Conservation (phyloP, 495 filamentous ascomycete species). For the Umbilicaria muhlenbergii region DNA sequence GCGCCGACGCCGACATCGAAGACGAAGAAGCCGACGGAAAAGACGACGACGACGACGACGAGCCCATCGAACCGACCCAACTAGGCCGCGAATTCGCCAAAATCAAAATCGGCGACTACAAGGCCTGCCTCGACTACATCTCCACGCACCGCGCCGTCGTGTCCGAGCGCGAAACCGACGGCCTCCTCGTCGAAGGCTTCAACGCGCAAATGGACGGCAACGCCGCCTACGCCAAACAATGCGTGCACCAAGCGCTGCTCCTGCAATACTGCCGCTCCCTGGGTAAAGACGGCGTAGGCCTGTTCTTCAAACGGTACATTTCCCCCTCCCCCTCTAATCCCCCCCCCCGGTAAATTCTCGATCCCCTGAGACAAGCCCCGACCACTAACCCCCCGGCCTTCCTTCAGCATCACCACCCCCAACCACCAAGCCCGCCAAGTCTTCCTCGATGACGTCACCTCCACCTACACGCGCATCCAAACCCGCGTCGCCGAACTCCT, state of each 20-base stretch:
- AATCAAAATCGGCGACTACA: constrained; percentile 65
- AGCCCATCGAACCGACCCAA: constrained; percentile 55
- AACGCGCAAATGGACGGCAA: constrained; percentile 63
- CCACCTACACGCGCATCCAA: constrained; percentile 70
- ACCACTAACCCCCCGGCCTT: background rate
- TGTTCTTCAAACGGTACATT: constrained; percentile 78
- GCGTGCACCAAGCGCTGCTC: constrained; percentile 84
- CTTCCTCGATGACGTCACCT: constrained; percentile 83
- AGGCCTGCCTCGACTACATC: constrained; percentile 58
- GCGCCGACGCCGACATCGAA: constrained; percentile 45
- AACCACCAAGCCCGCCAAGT: constrained; percentile 84
- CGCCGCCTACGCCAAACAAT: constrained; percentile 65
- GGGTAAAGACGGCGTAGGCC: constrained; percentile 68
- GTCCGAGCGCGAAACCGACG: constrained; percentile 79
- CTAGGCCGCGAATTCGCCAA: constrained; percentile 64
- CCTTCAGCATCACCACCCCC: constrained; percentile 62
- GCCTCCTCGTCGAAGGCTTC: constrained; percentile 79
- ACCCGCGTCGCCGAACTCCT: constrained; percentile 63
- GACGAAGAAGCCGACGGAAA: constrained; percentile 34
- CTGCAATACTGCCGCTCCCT: constrained; percentile 88
- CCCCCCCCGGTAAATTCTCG: background rate
- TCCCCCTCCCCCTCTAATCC: background rate
- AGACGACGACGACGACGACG: constrained; percentile 53
- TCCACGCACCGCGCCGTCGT: constrained; percentile 58
- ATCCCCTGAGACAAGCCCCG: too few species aligned